Base-by-base conservation (phyloP, 2,329 filamentous ascomycete species). In the Neofusicoccum sp. region DNA sequence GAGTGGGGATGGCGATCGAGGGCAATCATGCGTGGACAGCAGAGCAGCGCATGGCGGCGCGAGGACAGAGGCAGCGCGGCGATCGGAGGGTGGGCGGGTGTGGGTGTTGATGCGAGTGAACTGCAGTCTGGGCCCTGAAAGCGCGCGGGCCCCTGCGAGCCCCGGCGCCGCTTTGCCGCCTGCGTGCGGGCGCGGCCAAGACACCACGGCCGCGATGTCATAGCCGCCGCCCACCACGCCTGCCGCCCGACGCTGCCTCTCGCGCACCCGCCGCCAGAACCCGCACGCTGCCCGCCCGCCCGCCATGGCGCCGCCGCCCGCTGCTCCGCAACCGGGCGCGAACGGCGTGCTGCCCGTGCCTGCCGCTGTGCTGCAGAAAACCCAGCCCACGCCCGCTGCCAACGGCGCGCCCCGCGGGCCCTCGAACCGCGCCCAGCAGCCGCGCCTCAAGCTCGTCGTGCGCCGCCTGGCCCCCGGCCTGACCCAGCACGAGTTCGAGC, bases 391-490 rank as follows among this genome's bases (percentile, higher is more conserved):
- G 9, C 71, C 73, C 16, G 61, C 71, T 2, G 67, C 74, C 63
- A 74, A 73, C 56, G 73, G 73, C 14, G 44, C 63, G 28, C 43
- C 63, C 60, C 63, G 63, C 63, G 61, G 44, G 41, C 72, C 74
- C 63, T 76, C 75, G 54, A 69, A 73, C 36, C 83, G 84, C 68
- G 70, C 78, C 3, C 75, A 84, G 2, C 76, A 82, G 16, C 84
- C 87, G 63, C 90, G 91, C 64, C 85, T 96, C 71, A 98, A 98
- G 81, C 84, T 97, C 11, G 83, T 96, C 29, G 83, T 97, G 61
- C 88, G 96, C 59, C 86, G 94, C 63, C 84, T 99, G 3, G 92
- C 95, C 8, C 93, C 95, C 1, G 92, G 90, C 7, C 83, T 99
- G 74, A 96, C 91, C 0, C 85, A 91, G 71, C 77, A 83, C 0